Percentiles rank a stretch among this genome's conserved stretches.
These are phyloP conservation scores for Polymyxa betae DNA, from an alignment of 208 protist genomes.

Conservation along the genomic window DNA sequence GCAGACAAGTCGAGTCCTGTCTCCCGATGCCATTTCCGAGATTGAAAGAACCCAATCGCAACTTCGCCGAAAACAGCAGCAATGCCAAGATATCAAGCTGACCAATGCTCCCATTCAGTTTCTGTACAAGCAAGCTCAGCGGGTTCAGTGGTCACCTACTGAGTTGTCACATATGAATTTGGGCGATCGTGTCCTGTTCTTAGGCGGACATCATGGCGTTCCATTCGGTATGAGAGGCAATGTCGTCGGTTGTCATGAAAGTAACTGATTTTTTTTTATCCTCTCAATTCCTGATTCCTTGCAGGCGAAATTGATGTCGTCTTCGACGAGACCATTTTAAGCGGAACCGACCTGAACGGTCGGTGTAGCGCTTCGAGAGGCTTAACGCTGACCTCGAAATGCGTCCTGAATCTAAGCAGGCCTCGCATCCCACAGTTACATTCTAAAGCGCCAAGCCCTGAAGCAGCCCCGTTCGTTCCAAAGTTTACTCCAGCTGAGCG, in stretches of 20 bases:
- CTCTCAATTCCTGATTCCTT: not conserved
- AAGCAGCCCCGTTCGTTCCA: no score
- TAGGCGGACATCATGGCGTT: conserved; percentile 49
- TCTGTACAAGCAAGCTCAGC: conserved; percentile 13
- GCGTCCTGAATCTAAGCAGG: not conserved
- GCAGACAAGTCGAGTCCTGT: not conserved
- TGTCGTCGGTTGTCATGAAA: conserved; percentile 32
- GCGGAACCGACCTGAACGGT: not conserved
- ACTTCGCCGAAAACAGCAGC: not conserved
- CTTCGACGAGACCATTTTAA: conserved; percentile 23
- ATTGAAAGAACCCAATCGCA: conserved; percentile 9
- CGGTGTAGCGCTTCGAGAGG: not conserved
- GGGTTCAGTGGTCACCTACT: conserved; percentile 50
- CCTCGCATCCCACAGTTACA: not conserved
- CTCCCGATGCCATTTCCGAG: not conserved
- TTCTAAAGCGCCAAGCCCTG: no score
- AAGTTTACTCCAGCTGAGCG: no score
- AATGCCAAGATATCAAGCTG: not conserved
- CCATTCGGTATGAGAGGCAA: conserved; percentile 41
- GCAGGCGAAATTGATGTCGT: conserved; percentile 25
- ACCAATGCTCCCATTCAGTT: not conserved
- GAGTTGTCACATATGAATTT: not conserved
- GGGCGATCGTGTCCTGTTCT: conserved; percentile 45
- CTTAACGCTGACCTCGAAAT: not conserved
- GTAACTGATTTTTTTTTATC: not conserved